Evolutionary conservation across 2,329 filamentous ascomycete species (phyloP).

Genomic region (Dothistroma septosporum): DNA sequence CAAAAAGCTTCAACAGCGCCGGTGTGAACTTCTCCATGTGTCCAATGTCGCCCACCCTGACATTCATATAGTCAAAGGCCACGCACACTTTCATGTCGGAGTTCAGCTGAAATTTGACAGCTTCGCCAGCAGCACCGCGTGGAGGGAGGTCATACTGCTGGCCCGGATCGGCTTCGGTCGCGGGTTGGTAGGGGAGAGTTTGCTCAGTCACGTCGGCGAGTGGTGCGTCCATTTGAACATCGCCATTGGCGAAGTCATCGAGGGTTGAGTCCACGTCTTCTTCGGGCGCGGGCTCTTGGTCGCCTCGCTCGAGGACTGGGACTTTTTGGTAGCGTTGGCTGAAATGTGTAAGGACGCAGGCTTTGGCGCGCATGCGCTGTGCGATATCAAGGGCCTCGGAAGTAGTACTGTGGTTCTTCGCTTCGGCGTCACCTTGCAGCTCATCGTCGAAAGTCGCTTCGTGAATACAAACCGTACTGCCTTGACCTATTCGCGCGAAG

Average conservation of each 20-base stretch:
- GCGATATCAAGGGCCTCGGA: slow-evolving; percentile 78
- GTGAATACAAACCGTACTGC: slow-evolving; percentile 81
- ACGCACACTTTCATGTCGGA: slow-evolving; percentile 63
- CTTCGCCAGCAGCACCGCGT: slow-evolving; percentile 9
- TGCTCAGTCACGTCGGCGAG: slow-evolving; percentile 22
- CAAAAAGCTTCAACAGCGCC: slow-evolving; percentile 56
- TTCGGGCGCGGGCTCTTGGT: slow-evolving; percentile 27
- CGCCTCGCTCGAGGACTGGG: slow-evolving; percentile 48
- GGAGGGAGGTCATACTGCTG: slow-evolving; percentile 24
- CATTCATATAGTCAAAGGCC: slow-evolving; percentile 75
- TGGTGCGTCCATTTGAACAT: slow-evolving; percentile 27
- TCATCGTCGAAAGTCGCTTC: slow-evolving; percentile 96
- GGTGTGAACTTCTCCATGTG: slow-evolving; percentile 61
- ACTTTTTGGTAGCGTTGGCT: slow-evolving; percentile 86
- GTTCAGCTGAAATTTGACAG: slow-evolving; percentile 37
- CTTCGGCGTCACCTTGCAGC: slow-evolving; percentile 68
- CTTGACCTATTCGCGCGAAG: slow-evolving; percentile 68
- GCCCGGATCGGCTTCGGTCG: slow-evolving; percentile 9
- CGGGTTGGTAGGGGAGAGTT: slow-evolving; percentile 23
- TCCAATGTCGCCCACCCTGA: slow-evolving; percentile 66
- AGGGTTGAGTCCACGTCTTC: slow-evolving; percentile 12
- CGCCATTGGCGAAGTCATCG: slow-evolving; percentile 17
- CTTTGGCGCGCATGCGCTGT: slow-evolving; percentile 69
- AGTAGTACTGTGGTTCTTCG: slow-evolving; percentile 89
- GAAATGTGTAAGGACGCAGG: slow-evolving; percentile 88